Evolutionary conservation across 2,329 filamentous ascomycete genomes (phyloP), one percentile per base, ranked within the genome.

Genomic region (Fusarium duplospermum): DNA sequence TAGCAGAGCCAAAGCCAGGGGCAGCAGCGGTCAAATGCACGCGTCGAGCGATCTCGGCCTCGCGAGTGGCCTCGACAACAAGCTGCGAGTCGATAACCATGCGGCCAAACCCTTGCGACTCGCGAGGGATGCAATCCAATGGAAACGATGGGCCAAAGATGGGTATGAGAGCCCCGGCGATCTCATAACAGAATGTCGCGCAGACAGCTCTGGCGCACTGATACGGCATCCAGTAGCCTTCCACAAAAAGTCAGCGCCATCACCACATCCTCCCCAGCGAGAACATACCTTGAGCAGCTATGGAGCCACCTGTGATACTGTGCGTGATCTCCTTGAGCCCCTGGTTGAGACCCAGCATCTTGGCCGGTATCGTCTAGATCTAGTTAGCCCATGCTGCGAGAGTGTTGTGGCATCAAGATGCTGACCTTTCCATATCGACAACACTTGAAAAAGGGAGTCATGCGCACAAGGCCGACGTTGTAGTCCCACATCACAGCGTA

Each of bases 141-240:
- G 94, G 92, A 80, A 99, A 99, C 45, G 91, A 88, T 14, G 91
- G 89, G 0, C 96, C 96, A 81, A 99, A 99, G 69, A 99, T 87
- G 6, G 96, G 96, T 10, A 96, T 96, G 64, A 99, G 85, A 0
- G 93, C 95, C 67, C 92, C 92, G 16, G 96, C 92, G 71, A 99
- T 97, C 38, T 89, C 86, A 81, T 92, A 91, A 84, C 96, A 98
- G 81, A 98, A 98, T 1, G 94, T 98, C 5, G 94, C 90, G 78
- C 95, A 97, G 61, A 99, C 86, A 13, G 94, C 95, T 82, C 90
- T 93, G 56, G 96, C 96, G 75, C 95, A 97, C 42, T 90, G 85
- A 78, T 92, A 98, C 3, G 96, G 96, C 89, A 98, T 94, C 96
- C 96, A 99, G 83, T 98, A 99, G 36, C 96, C 95, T 97, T 27